phyloP scores from a whole-genome alignment of 345 rosid species.

The Salix arbutifolia region DNA sequence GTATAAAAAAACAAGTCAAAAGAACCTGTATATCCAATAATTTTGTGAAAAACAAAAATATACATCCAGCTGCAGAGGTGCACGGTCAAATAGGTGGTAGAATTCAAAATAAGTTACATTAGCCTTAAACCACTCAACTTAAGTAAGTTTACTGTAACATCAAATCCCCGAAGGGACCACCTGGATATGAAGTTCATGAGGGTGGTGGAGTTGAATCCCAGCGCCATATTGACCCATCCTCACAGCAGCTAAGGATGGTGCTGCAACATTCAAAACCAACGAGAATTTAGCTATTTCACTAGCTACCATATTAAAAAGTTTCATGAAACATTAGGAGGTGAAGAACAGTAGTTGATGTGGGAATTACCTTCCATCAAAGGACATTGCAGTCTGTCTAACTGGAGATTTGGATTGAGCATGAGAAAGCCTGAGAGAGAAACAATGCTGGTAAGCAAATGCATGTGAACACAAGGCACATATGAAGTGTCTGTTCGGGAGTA shows the following conservation, averaged over 20 bases:
- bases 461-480: neutral
- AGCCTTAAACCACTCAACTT: too few species aligned
- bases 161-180: neutral
- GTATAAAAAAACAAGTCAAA: too few species aligned
- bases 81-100: too few species aligned
- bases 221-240: conserved; percentile 94
- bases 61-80: too few species aligned
- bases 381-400: conserved; percentile 93
- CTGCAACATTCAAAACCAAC: conserved; percentile 38
- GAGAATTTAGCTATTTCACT: neutral
- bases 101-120: too few species aligned
- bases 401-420: conserved; percentile 73
- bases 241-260: conserved; percentile 87
- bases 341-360: neutral
- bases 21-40: too few species aligned
- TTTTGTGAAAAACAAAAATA: too few species aligned
- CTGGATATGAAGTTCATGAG: conserved; percentile 1
- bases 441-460: neutral
- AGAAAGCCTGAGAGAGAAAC: conserved; percentile 46
- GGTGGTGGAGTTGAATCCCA: conserved; percentile 64
- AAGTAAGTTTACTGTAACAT: too few species aligned
- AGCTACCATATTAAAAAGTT: neutral
- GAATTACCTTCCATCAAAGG: conserved; percentile 75
- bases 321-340: neutral
- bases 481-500: too few species aligned